Percentiles rank a stretch among this genome's conserved stretches.
Conservation (phyloP, 2,329 filamentous ascomycete species). For the Raffaelea ambrosiae region DNA sequence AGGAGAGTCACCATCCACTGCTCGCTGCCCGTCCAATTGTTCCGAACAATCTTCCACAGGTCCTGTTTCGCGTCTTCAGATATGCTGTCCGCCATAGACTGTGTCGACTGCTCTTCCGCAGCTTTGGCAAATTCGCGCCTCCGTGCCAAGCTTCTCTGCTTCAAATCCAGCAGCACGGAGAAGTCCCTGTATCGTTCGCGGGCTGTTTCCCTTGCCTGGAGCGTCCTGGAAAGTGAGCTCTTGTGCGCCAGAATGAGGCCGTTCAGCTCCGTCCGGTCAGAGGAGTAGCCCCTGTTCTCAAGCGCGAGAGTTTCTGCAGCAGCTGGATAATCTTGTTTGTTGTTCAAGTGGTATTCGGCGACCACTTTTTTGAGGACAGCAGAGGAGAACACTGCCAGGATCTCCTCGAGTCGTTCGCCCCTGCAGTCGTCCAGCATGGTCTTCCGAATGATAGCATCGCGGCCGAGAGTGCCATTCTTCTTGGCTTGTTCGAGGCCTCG, state of each 20-base stretch:
- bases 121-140: constrained; percentile 38
- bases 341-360: constrained; percentile 22
- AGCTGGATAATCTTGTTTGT: constrained; percentile 27
- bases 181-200: constrained; percentile 55
- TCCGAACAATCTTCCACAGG: constrained; percentile 52
- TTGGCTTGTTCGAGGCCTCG: constrained; percentile 77
- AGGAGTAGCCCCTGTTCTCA: constrained; percentile 49
- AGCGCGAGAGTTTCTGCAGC: constrained; percentile 47
- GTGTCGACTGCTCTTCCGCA: constrained; percentile 2
- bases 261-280: constrained; percentile 46
- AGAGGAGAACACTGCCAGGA: constrained; percentile 76
- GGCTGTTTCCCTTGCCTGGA: constrained; percentile 52
- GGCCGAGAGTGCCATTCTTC: constrained; percentile 73
- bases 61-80: constrained; percentile 34
- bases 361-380: constrained; percentile 67
- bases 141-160: constrained; percentile 48
- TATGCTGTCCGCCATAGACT: not conserved
- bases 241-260: constrained; percentile 67
- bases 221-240: constrained; percentile 49
- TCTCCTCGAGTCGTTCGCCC: constrained; percentile 80
- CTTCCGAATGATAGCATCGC: constrained; percentile 75
- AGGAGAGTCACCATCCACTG: constrained; percentile 66
- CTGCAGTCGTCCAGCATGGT: constrained; percentile 97
- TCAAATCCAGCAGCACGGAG: constrained; percentile 52
- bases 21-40: constrained; percentile 72